Base-by-base conservation (phyloP, 768 basidiomycete species). In the Tephrocybe sp. region DNA sequence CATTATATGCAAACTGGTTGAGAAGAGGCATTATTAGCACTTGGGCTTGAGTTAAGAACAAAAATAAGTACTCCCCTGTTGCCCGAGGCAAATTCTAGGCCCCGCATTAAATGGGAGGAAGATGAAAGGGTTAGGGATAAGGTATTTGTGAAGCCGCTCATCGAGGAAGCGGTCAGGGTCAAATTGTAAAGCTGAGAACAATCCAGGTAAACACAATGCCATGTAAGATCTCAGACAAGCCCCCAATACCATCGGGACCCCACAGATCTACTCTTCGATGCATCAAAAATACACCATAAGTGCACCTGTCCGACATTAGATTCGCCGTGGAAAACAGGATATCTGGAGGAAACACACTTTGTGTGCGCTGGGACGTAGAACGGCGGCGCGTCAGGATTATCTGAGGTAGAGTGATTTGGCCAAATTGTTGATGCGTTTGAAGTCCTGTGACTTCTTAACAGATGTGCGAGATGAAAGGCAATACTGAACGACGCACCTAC, bases 81-180 rank as follows among this genome's bases (percentile, higher is more conserved):
- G 78, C 2, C 77, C 78, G 3, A 78, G 65, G 53, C 77, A 80
- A n/a, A 78, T 80, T 3, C 78, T 62, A 1, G 77, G 77, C 1
- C 77, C 77, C 1, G 76, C 78, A 53, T 78, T 80, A 66, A 80
- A 80, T 3, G 78, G 78, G 12, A 80, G 59, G 62, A 80, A 81
- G 33, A 80, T 77, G 70, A 77, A 83, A 0, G 83, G 82, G 55
- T 83, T 83, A 5, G 76, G 72, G 0, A 71, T 75, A 53, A 83
- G 60, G 55, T 85, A 82, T 54, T 79, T 83, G 3, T 73, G 69
- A 36, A 84, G 46, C 3, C 85, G 72, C 25, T 79, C 77, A 53
- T 88, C 85, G 34, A 88, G 62, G 73, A 85, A 87, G 1, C 85
- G 74, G 53, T 85, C 80, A 0, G 86, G 86, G 59, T 87, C 85